Percentiles rank a stretch among this genome's conserved stretches.
phyloP scores from a whole-genome alignment of 2,329 filamentous ascomycete genomes.

The Neonectria neomacrospora region DNA sequence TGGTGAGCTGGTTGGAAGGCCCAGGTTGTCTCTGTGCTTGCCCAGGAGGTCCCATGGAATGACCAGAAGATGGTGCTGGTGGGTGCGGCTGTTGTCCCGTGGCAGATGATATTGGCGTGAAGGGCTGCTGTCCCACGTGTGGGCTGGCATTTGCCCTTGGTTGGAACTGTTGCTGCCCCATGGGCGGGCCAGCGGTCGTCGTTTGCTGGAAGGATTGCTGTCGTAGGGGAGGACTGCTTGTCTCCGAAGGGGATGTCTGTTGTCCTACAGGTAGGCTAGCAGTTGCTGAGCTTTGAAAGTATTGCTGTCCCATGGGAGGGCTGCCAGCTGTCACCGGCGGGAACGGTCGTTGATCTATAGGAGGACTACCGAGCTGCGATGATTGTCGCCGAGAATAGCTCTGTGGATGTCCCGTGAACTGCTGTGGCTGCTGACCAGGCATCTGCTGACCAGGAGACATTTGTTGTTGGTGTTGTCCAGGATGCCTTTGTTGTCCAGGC shows the following conservation, averaged over 20 bases:
- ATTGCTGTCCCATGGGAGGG: constrained; percentile 31
- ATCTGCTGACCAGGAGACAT: background rate
- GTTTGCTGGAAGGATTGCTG: background rate
- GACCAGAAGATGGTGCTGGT: background rate
- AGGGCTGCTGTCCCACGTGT: constrained; percentile 31
- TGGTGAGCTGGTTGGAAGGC: background rate
- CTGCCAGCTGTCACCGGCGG: constrained; percentile 18
- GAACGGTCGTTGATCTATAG: constrained; percentile 32
- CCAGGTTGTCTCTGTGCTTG: constrained; percentile 9
- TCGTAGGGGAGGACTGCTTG: background rate
- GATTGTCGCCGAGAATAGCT: constrained; percentile 34
- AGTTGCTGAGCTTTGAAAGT: constrained; percentile 15
- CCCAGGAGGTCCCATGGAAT: constrained; percentile 3
- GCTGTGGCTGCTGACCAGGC: constrained; percentile 11
- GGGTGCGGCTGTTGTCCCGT: constrained; percentile 24
- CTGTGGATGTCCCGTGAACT: constrained; percentile 20
- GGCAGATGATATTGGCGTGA: constrained; percentile 11
- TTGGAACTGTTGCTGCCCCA: constrained; percentile 31
- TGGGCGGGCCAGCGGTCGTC: constrained; percentile 15
- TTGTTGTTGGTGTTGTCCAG: constrained; percentile 3
- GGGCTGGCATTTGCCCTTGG: constrained; percentile 25
- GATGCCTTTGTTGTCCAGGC: constrained; percentile 16
- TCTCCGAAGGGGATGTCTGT: constrained; percentile 6
- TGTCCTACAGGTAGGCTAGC: constrained; percentile 15
- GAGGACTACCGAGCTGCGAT: constrained; percentile 33